Conservation (phyloP, 352 stramenopile genomes). For the Pythium dissotocum region DNA sequence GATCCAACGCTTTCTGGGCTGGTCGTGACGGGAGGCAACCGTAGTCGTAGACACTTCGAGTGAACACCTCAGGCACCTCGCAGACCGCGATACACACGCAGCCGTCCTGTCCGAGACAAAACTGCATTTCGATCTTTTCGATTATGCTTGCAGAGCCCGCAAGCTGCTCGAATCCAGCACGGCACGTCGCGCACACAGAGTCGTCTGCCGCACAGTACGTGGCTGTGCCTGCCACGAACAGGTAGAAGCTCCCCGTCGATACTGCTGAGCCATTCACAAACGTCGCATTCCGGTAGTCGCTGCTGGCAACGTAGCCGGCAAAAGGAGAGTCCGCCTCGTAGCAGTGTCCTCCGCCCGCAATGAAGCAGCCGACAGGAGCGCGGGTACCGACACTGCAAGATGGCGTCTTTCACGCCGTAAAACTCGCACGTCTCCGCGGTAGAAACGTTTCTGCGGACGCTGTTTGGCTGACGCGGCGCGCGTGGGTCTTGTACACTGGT, state of each 20-base stretch:
- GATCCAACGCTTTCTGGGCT: not conserved
- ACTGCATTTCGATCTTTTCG: not conserved
- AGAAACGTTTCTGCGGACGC: constrained; percentile 2
- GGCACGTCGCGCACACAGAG: not conserved
- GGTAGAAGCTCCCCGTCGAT: not conserved
- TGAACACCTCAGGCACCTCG: not conserved
- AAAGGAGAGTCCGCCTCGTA: not conserved
- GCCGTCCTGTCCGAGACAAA: not conserved
- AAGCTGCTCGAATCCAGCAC: not conserved
- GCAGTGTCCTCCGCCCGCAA: not conserved
- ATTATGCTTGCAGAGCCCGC: not conserved
- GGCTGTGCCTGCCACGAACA: not conserved
- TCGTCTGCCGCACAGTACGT: not conserved
- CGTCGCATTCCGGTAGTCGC: not conserved
- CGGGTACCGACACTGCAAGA: not conserved
- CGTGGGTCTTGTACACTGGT: not conserved
- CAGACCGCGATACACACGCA: not conserved
- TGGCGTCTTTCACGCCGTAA: not conserved
- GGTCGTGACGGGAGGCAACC: not conserved
- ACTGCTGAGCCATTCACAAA: not conserved
- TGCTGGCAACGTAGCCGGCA: not conserved
- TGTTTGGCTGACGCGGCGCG: not conserved
- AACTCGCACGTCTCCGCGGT: constrained; percentile 4
- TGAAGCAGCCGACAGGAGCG: not conserved
- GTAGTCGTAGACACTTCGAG: not conserved